phyloP scores from a whole-genome alignment of 164 flowering plant genomes.

The Stephania yunnanensis region DNA sequence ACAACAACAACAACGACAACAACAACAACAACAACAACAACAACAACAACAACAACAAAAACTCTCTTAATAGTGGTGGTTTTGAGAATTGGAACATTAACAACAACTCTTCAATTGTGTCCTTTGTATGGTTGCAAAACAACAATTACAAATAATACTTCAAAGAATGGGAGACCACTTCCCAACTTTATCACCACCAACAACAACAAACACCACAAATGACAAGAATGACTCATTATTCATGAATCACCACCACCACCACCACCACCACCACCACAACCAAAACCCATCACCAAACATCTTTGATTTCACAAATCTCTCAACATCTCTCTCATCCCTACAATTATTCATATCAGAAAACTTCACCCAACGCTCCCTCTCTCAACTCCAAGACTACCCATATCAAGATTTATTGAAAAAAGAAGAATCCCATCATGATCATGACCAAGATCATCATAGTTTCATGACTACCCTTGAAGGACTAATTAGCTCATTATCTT shows the following conservation, averaged over 20 bases:
- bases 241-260: too few species aligned
- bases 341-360: neutral
- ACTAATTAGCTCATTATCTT: too few species aligned
- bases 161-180: too few species aligned
- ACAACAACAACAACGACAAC: conserved; percentile 19
- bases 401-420: conserved; percentile 15
- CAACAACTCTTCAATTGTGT: conserved; percentile 18
- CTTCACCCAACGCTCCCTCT: neutral
- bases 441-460: too few species aligned
- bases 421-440: too few species aligned
- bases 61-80: conserved; percentile 10
- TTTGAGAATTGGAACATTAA: conserved; percentile 21
- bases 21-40: too few species aligned
- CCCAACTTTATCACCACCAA: too few species aligned
- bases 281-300: conserved; percentile 18
- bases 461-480: neutral
- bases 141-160: conserved; percentile 19
- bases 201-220: conserved; percentile 5
- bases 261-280: too few species aligned
- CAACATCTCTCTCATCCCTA: conserved; percentile 7
- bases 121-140: conserved; percentile 21
- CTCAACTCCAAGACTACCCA: conserved; percentile 11
- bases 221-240: conserved; percentile 15
- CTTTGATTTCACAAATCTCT: conserved; percentile 13
- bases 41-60: too few species aligned